Evolutionary conservation across 495 filamentous ascomycete species (phyloP), one percentile per base, ranked within the genome.

Genomic region (Acidiella bohemica): DNA sequence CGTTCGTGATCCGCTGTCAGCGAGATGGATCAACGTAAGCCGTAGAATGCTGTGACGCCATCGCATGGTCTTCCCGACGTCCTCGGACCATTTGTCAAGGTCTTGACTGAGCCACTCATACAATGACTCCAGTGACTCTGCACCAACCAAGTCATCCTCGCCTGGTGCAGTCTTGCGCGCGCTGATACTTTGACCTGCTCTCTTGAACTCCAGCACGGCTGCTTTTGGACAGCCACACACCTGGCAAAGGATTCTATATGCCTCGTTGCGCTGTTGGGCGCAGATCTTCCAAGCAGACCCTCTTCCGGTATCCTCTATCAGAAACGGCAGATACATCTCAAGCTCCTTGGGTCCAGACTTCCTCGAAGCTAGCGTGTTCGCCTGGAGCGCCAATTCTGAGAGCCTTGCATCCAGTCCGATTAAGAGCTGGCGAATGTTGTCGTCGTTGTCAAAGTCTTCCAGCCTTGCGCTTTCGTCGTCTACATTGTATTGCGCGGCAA

Each of bases 241-340:
- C 5, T 17, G 6, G 5, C 39, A 21, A 1, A 47, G 12, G 21
- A 49, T 19, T 21, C 12, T 11, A 20, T 50, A 34, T 10, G 42
- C 47, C 1, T 14, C 16, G 4, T 36, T 11, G 6, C 47, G 41
- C 9, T 24, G 13, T 7, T 1, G 2, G n/a, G 35, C 8, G 11
- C 47, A 36, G 13, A 50, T 26, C 7, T 27, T 21, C 42, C 43
- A 51, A 6, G 42, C 42, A 2, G 42, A 33, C n/a, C 18, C 20
- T 18, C 28, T 28, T 8, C n/a, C 19, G 10, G 47, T 23, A 24
- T 51, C 47, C n/a, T 51, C 47, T 18, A 51, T 20, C 9, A 51
- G 25, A 18, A 39, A 14, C 17, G 47, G 47, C 10, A 51, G 30
- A 29, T 23, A 51, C 13, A 51, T 33, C 2, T 32, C 28, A 7